Evolutionary conservation across 495 filamentous ascomycete genomes (phyloP).

Genomic region (Niebla homalea): DNA sequence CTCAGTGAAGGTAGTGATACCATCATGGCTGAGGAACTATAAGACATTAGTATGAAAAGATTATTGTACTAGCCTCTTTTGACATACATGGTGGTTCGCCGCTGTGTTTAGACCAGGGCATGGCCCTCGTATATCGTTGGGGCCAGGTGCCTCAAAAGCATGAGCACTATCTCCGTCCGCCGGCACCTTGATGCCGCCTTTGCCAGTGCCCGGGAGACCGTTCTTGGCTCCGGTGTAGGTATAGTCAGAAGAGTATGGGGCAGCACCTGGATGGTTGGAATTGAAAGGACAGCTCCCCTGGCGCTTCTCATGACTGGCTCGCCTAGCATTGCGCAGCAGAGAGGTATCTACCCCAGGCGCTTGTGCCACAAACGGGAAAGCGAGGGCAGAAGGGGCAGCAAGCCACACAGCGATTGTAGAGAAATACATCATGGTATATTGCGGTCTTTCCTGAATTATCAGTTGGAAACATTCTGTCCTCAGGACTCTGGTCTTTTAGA

Average conservation of each 20-base stretch:
- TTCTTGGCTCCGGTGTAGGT: constrained; percentile 26
- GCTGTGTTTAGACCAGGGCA: constrained; percentile 38
- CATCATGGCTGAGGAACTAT: constrained; percentile 29
- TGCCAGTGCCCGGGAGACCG: constrained; percentile 22
- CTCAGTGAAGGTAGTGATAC: constrained; percentile 30
- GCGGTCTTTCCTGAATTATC: too few relatives aligned
- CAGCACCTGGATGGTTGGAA: constrained; percentile 22
- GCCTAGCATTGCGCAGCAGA: constrained; percentile 12
- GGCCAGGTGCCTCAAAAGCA: constrained; percentile 15
- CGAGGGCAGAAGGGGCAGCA: background rate
- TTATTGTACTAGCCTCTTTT: constrained; percentile 21
- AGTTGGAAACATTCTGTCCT: too few relatives aligned
- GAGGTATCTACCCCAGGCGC: constrained; percentile 21
- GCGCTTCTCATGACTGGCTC: constrained; percentile 8
- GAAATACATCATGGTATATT: too few relatives aligned
- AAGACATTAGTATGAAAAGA: constrained; percentile 22
- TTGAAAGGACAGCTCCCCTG: constrained; percentile 26
- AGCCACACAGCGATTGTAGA: too few relatives aligned
- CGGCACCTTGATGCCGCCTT: constrained; percentile 26
- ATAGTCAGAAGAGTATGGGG: constrained; percentile 18
- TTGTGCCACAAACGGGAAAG: constrained; percentile 25
- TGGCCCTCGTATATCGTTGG: constrained; percentile 26
- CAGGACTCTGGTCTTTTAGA: too few relatives aligned
- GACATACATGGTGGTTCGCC: constrained; percentile 31
- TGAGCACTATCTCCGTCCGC: constrained; percentile 21